Percentiles rank a stretch among this genome's conserved stretches.
These are phyloP conservation scores for Silene latifolia DNA, from an alignment of 148 eudicot species.

Conservation along the genomic window DNA sequence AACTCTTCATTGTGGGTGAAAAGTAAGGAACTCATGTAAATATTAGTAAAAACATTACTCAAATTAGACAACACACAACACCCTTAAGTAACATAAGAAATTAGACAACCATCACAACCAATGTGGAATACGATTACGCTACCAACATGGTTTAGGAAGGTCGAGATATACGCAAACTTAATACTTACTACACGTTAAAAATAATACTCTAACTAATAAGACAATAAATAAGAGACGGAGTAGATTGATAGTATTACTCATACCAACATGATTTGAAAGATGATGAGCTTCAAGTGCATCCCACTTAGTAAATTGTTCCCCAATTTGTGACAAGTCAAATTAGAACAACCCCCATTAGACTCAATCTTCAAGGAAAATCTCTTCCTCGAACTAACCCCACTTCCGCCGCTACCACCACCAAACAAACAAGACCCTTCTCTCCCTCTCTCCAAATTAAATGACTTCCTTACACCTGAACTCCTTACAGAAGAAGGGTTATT, in stretches of 20 bases:
- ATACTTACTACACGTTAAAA: background rate
- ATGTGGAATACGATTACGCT: background rate
- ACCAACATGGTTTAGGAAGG: background rate
- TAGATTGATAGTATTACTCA: background rate
- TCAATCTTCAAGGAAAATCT: slow-evolving; percentile 48
- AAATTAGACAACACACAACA: too few relatives aligned
- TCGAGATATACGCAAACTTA: background rate
- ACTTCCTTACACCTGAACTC: slow-evolving; percentile 38
- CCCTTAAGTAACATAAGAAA: too few relatives aligned
- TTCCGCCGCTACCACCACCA: slow-evolving; percentile 30
- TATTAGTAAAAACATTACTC: too few relatives aligned
- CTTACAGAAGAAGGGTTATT: slow-evolving; percentile 33
- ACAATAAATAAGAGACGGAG: background rate
- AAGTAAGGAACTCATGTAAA: too few relatives aligned
- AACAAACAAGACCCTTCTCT: slow-evolving; percentile 25
- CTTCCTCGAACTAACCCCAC: slow-evolving; percentile 37
- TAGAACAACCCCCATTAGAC: slow-evolving; percentile 32
- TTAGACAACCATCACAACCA: too few relatives aligned
- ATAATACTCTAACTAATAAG: too few relatives aligned
- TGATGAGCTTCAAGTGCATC: slow-evolving; percentile 95
- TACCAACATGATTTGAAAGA: slow-evolving; percentile 96
- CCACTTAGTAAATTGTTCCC: slow-evolving; percentile 80
- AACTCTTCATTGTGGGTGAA: too few relatives aligned
- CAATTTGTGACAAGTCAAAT: slow-evolving; percentile 75
- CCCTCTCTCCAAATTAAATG: slow-evolving; percentile 30